A percentile compares a stretch with the other conserved stretches of the same genome.
Evolutionary conservation across 441 rosid species (phyloP).

Genomic region (Kokia cookei): DNA sequence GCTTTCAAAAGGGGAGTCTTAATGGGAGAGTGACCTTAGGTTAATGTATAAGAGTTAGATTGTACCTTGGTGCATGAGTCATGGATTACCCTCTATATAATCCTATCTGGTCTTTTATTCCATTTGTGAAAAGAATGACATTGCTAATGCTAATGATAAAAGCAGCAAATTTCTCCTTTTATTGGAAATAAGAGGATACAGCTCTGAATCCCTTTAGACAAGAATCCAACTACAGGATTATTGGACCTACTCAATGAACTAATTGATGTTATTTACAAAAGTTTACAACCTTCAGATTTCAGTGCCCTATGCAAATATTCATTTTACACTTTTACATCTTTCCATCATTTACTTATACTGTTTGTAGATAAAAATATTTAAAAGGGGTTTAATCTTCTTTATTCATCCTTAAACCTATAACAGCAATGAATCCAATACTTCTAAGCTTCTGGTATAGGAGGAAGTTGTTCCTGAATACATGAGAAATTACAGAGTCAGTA

Average conservation of each 20-base stretch:
- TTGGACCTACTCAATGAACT: neutral
- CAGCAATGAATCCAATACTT: conserved; percentile 5
- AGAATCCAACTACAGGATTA: neutral
- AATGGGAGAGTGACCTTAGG: too few species aligned
- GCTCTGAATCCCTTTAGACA: neutral
- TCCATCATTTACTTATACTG: neutral
- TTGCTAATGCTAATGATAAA: neutral
- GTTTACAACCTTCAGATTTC: neutral
- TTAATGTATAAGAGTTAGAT: too few species aligned
- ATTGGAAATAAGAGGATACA: neutral
- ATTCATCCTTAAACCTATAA: neutral
- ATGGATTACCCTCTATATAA: too few species aligned
- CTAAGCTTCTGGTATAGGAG: conserved; percentile 66
- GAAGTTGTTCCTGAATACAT: conserved; percentile 52
- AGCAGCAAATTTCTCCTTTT: neutral
- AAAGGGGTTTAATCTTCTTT: neutral
- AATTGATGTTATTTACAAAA: conserved; percentile 24
- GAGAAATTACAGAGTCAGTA: neutral
- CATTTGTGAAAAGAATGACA: neutral
- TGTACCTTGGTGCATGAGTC: too few species aligned
- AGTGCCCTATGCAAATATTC: conserved; percentile 3
- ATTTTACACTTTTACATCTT: conserved; percentile 7
- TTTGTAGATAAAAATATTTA: neutral
- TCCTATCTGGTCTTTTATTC: too few species aligned
- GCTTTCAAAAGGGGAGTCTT: too few species aligned